phyloP scores from a whole-genome alignment of 2,329 filamentous ascomycete species.

The Graphilbum fragrans region DNA sequence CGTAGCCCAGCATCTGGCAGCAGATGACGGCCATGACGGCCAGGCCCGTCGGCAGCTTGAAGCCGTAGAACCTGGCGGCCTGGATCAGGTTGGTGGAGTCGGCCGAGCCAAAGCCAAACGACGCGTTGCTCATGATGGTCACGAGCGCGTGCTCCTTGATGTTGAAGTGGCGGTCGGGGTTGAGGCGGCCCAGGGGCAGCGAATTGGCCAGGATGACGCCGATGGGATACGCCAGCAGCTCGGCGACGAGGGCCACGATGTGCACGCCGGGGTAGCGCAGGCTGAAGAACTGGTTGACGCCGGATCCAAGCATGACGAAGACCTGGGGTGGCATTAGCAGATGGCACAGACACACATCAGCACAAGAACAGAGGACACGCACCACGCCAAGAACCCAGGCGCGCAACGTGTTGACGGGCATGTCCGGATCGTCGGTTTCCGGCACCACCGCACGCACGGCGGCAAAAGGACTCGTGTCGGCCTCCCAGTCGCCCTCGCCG shows the following conservation, averaged over 20 bases:
- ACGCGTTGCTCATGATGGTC: slow-evolving; percentile 35
- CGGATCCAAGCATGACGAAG: slow-evolving; percentile 31
- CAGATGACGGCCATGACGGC: slow-evolving; percentile 23
- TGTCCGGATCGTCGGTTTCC: slow-evolving; percentile 18
- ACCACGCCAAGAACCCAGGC: slow-evolving; percentile 30
- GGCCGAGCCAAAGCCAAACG: slow-evolving; percentile 30
- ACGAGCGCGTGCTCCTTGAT: slow-evolving; percentile 33
- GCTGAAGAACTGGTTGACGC: slow-evolving; percentile 33
- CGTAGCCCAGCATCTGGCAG: slow-evolving; percentile 25
- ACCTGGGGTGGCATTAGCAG: slow-evolving; percentile 11
- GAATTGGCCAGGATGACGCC: slow-evolving; percentile 25
- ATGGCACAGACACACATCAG: slow-evolving; percentile 4
- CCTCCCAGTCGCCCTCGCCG: slow-evolving; percentile 16
- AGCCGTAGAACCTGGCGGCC: slow-evolving; percentile 27
- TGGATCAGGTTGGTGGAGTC: slow-evolving; percentile 33
- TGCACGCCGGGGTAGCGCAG: slow-evolving; percentile 31
- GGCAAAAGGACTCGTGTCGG: slow-evolving; percentile 16
- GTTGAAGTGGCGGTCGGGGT: slow-evolving; percentile 30
- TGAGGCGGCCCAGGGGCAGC: slow-evolving; percentile 25
- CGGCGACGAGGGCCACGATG: slow-evolving; percentile 31
- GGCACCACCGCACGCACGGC: slow-evolving; percentile 19
- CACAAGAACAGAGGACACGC: slow-evolving; percentile 4
- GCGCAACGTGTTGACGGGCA: slow-evolving; percentile 30
- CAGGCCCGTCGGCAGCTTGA: slow-evolving; percentile 23
- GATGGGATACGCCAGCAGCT: slow-evolving; percentile 29